A percentile compares a stretch with the other conserved stretches of the same genome.
These are phyloP conservation scores for Durio zibethinus DNA, from an alignment of 345 rosid species.

Conservation along the genomic window DNA sequence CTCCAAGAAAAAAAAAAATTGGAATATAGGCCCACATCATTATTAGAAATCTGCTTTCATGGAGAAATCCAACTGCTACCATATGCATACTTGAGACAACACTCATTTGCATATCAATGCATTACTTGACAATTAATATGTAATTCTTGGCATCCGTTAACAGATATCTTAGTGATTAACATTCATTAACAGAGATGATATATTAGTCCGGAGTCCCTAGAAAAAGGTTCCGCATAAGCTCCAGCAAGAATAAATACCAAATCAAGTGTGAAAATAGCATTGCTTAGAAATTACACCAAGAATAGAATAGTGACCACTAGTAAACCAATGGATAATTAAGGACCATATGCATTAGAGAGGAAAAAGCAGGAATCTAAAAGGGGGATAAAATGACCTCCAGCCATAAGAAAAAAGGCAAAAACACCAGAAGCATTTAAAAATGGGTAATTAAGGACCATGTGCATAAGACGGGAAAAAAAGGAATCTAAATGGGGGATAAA, in stretches of 20 bases:
- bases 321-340: background rate
- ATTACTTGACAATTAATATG: background rate
- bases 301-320: background rate
- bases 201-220: background rate
- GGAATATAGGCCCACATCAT: background rate
- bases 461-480: background rate
- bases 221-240: background rate
- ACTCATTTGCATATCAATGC: background rate
- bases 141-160: background rate
- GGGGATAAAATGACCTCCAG: background rate
- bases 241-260: background rate
- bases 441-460: background rate
- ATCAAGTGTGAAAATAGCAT: background rate
- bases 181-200: background rate
- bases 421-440: background rate
- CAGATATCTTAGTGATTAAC: background rate
- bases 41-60: background rate
- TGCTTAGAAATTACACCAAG: background rate
- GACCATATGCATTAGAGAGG: background rate
- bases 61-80: background rate
- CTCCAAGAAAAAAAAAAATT: background rate
- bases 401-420: background rate
- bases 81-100: background rate
- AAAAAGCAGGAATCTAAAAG: background rate
- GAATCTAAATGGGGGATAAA: background rate